Percentiles rank a stretch among this genome's conserved stretches.
phyloP scores from a whole-genome alignment of 495 filamentous ascomycete species.

The Ascodesmis nigricans region DNA sequence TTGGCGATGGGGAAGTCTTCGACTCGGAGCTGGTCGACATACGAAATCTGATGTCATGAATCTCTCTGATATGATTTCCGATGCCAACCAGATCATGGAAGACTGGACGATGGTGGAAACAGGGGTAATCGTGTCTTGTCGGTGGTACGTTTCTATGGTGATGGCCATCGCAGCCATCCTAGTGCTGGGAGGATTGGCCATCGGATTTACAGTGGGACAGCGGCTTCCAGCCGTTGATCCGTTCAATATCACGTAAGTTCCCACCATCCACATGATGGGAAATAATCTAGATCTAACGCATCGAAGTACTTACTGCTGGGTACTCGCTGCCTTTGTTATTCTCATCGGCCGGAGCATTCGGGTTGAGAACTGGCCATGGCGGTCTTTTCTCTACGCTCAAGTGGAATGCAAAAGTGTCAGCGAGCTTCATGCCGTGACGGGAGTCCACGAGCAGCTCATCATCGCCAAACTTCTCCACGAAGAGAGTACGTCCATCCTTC shows the following conservation, averaged over 20 bases:
- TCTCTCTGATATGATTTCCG: background rate
- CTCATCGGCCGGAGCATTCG: constrained; percentile 19
- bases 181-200: constrained; percentile 7
- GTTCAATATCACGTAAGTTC: constrained; percentile 21
- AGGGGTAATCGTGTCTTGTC: constrained; percentile 8
- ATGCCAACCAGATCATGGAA: constrained; percentile 3
- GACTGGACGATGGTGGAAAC: constrained; percentile 12
- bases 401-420: constrained; percentile 20
- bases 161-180: constrained; percentile 6
- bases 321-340: constrained; percentile 21
- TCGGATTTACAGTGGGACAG: constrained; percentile 14
- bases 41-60: too few relatives aligned
- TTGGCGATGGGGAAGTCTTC: too few relatives aligned
- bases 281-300: too few relatives aligned
- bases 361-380: constrained; percentile 24
- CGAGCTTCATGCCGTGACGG: constrained; percentile 20
- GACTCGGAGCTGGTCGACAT: too few relatives aligned
- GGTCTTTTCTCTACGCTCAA: constrained; percentile 19
- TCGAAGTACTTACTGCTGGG: constrained; percentile 22
- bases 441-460: constrained; percentile 20
- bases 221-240: constrained; percentile 23
- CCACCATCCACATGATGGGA: too few relatives aligned
- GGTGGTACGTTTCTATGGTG: constrained; percentile 9
- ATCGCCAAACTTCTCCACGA: constrained; percentile 19
- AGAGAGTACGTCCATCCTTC: constrained; percentile 11